phyloP scores from a whole-genome alignment of 73 alveolate species.

The Paramecium sexaurelia region DNA sequence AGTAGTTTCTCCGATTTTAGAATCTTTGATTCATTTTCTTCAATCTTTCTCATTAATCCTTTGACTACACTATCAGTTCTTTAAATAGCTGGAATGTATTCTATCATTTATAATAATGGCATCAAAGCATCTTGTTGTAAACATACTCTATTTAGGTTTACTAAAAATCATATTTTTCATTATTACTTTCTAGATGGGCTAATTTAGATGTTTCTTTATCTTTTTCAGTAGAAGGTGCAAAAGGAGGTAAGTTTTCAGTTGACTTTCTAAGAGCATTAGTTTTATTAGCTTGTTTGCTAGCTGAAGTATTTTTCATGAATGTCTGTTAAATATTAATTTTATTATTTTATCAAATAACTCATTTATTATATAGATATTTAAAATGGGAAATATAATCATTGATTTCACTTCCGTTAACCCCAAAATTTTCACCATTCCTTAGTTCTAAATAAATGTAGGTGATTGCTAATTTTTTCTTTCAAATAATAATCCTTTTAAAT shows the following conservation, averaged over 20 bases:
- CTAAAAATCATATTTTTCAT: neutral
- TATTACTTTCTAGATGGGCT: constrained; percentile 31
- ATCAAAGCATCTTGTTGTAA: constrained; percentile 44
- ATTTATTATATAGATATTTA: constrained; percentile 40
- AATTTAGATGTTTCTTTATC: constrained; percentile 46
- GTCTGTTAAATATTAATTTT: constrained; percentile 56
- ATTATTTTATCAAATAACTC: neutral
- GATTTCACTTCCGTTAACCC: neutral
- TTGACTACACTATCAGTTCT: constrained; percentile 55
- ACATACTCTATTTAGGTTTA: constrained; percentile 43
- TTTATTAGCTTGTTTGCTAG: neutral
- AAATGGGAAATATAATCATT: constrained; percentile 36
- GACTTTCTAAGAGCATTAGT: constrained; percentile 10
- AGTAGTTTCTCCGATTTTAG: constrained; percentile 28
- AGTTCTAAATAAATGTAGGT: constrained; percentile 35
- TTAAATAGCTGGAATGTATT: constrained; percentile 45
- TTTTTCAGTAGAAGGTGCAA: neutral
- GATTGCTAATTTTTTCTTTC: neutral
- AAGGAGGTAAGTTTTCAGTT: constrained; percentile 30
- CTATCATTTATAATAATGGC: constrained; percentile 58
- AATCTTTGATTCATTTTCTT: constrained; percentile 47
- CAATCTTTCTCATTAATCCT: constrained; percentile 46
- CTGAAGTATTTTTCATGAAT: constrained; percentile 41
- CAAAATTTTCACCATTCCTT: neutral
- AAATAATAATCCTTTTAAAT: neutral